Evolutionary conservation across 2,329 filamentous ascomycete genomes (phyloP).

Genomic region (Ophiostoma pallidulum): DNA sequence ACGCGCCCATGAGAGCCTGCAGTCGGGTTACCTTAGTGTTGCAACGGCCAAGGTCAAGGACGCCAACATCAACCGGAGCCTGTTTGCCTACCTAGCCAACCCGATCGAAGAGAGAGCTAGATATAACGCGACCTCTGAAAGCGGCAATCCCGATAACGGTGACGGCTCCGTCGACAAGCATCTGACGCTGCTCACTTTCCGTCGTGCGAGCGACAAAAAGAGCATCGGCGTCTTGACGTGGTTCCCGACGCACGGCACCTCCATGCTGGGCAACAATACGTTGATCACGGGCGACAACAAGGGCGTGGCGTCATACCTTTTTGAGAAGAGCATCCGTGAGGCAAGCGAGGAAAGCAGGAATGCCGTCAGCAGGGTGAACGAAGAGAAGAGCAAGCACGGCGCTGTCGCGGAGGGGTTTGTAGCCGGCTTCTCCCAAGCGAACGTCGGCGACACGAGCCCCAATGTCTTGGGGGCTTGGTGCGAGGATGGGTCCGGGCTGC

Average conservation of each 20-base stretch:
- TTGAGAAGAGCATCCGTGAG: constrained; percentile 60
- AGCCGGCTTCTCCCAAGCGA: constrained; percentile 86
- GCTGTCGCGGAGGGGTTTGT: constrained; percentile 63
- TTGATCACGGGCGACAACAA: constrained; percentile 93
- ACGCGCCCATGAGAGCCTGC: constrained; percentile 55
- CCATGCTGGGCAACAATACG: constrained; percentile 84
- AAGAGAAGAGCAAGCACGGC: constrained; percentile 21
- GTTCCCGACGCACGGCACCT: constrained; percentile 87
- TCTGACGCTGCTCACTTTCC: constrained; percentile 68
- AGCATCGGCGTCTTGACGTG: constrained; percentile 76
- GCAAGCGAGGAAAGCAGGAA: constrained; percentile 26
- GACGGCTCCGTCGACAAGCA: constrained; percentile 53
- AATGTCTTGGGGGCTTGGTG: constrained; percentile 84
- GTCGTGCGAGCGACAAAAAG: constrained; percentile 59
- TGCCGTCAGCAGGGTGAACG: too few species aligned
- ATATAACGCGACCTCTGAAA: constrained; percentile 42
- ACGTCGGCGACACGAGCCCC: constrained; percentile 82
- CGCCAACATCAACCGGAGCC: constrained; percentile 75
- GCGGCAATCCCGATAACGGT: constrained; percentile 6
- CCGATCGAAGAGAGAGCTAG: constrained; percentile 59
- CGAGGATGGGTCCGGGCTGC: constrained; percentile 64
- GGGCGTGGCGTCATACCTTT: constrained; percentile 76
- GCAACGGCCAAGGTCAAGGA: constrained; percentile 52
- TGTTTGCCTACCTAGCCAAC: constrained; percentile 77
- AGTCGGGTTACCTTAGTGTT: constrained; percentile 55